Percentiles rank a stretch among this genome's conserved stretches.
Evolutionary conservation across 441 rosid species (phyloP).

Genomic region (Geranium incanum): DNA sequence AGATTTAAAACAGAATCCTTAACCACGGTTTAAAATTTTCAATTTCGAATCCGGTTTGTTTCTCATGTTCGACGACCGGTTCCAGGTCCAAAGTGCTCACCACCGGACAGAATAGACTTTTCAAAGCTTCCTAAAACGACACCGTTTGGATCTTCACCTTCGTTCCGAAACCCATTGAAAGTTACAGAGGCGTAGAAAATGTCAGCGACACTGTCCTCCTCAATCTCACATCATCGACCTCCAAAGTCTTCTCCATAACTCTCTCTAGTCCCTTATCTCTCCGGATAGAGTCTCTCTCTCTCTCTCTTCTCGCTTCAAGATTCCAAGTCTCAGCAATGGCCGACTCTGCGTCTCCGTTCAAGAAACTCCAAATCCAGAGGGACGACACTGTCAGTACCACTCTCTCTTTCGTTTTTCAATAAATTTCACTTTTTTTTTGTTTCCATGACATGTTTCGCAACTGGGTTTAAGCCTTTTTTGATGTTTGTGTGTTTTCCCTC

Average conservation of each 20-base stretch:
- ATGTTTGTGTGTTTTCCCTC: not conserved
- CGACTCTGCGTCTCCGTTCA: constrained; percentile 47
- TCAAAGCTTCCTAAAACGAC: too few relatives aligned
- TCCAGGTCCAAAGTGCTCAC: too few relatives aligned
- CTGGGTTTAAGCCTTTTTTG: constrained; percentile 1
- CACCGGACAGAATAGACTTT: too few relatives aligned
- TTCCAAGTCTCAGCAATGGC: constrained; percentile 60
- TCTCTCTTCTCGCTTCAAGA: constrained; percentile 23
- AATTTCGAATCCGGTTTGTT: too few relatives aligned
- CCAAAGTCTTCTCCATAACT: constrained; percentile 32
- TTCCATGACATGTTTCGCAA: not conserved
- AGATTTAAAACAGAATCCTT: too few relatives aligned
- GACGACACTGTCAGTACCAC: constrained; percentile 55
- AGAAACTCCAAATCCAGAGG: constrained; percentile 75
- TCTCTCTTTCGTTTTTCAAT: not conserved
- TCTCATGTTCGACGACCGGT: too few relatives aligned
- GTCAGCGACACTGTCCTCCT: not conserved
- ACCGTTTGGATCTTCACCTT: too few relatives aligned
- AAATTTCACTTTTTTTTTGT: not conserved
- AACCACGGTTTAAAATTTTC: too few relatives aligned
- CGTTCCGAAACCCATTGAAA: not conserved
- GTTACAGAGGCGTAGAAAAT: not conserved
- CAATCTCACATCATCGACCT: constrained; percentile 18
- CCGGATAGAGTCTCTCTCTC: constrained; percentile 9
- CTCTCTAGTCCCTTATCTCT: constrained; percentile 12